Evolutionary conservation across 306 rosid species (phyloP).

Genomic region (Prunus campanulata): DNA sequence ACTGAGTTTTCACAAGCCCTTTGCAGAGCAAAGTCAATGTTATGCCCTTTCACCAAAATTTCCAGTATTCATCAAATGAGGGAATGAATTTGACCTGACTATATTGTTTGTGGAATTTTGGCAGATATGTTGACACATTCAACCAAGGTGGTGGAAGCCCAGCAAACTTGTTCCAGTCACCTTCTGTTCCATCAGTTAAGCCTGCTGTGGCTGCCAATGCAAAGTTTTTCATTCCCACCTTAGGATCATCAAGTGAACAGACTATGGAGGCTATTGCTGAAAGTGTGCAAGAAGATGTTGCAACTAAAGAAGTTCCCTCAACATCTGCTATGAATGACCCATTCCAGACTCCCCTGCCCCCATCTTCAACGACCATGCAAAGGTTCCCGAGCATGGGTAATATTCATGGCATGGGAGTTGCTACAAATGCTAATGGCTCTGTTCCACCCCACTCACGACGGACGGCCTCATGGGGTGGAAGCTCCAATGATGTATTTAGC

Average conservation of each 20-base stretch:
- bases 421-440: constrained; percentile 18
- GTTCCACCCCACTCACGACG: constrained; percentile 53
- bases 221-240: constrained; percentile 75
- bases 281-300: constrained; percentile 52
- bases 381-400: constrained; percentile 68
- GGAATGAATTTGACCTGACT: neutral
- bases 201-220: constrained; percentile 61
- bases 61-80: neutral
- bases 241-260: constrained; percentile 45
- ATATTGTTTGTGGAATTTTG: constrained; percentile 17
- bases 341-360: constrained; percentile 35
- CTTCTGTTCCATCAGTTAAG: constrained; percentile 61
- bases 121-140: constrained; percentile 94
- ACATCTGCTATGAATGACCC: constrained; percentile 45
- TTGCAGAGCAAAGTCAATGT: neutral
- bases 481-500: constrained; percentile 46
- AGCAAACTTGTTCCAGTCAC: constrained; percentile 66
- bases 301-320: constrained; percentile 39
- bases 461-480: constrained; percentile 83
- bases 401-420: constrained; percentile 40
- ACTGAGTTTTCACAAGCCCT: neutral
- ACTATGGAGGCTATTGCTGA: constrained; percentile 59
- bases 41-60: neutral
- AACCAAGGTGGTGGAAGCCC: constrained; percentile 76
- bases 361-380: constrained; percentile 34